These are phyloP conservation scores for Juncus effusus DNA, from an alignment of 176 grass and related monocot species.

Conservation along the genomic window DNA sequence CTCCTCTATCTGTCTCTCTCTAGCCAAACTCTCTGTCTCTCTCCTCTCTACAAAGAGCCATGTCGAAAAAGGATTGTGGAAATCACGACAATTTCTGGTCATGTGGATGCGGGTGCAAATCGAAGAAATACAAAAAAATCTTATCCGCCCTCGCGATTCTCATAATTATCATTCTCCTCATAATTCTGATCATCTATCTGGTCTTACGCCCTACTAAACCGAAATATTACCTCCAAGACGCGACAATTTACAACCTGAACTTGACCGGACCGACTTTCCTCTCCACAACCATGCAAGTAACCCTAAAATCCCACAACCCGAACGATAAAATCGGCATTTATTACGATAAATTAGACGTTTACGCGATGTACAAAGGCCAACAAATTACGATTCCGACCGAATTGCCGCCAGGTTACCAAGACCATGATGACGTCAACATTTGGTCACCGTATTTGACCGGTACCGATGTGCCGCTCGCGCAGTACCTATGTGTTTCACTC, in stretches of 20 bases:
- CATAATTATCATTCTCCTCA: constrained; percentile 20
- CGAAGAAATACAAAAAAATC: not conserved
- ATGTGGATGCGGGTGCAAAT: constrained; percentile 29
- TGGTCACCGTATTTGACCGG: constrained; percentile 57
- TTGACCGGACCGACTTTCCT: constrained; percentile 51
- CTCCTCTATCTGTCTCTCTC: not conserved
- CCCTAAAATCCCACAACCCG: constrained; percentile 36
- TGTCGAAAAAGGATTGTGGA: constrained; percentile 53
- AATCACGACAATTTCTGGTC: constrained; percentile 23
- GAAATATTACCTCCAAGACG: constrained; percentile 65
- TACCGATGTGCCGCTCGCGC: constrained; percentile 41
- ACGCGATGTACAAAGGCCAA: constrained; percentile 50
- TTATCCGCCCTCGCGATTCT: not conserved
- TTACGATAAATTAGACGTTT: constrained; percentile 62
- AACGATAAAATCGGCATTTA: constrained; percentile 56
- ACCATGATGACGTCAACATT: constrained; percentile 38
- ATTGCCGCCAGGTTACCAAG: constrained; percentile 63
- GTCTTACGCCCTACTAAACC: constrained; percentile 60
- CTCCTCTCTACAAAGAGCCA: constrained; percentile 10
- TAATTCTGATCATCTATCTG: constrained; percentile 43
- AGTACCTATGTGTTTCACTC: constrained; percentile 29
- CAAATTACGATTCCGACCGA: constrained; percentile 55
- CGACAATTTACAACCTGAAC: constrained; percentile 63
- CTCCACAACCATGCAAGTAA: constrained; percentile 59
- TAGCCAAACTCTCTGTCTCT: not conserved